A percentile compares a stretch with the other conserved stretches of the same genome.
These are phyloP conservation scores for Coelastrella sp. DNA, from an alignment of 139 green algal genomes.

Conservation along the genomic window DNA sequence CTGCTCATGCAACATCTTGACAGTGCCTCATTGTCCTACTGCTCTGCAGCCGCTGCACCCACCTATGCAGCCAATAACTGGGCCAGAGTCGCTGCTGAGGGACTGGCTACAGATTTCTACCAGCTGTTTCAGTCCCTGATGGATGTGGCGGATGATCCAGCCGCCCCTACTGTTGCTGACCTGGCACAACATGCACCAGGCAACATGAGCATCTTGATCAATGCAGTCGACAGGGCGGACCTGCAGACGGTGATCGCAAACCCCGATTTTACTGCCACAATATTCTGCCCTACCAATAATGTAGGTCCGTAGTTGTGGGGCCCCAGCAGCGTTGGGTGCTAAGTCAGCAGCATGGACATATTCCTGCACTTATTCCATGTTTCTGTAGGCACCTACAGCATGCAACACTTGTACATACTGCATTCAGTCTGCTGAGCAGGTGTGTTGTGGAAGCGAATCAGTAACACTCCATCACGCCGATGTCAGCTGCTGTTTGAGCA, in stretches of 20 bases:
- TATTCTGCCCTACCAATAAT: constrained; percentile 42
- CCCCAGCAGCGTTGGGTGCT: neutral
- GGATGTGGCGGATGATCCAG: neutral
- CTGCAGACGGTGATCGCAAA: constrained; percentile 27
- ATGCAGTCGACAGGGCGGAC: constrained; percentile 21
- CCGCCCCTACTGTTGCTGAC: constrained; percentile 41
- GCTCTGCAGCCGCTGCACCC: neutral
- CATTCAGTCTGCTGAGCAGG: too few species aligned
- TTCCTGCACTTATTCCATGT: too few species aligned
- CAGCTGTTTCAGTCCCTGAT: constrained; percentile 20
- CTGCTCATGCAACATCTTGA: too few species aligned
- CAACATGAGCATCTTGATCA: constrained; percentile 47
- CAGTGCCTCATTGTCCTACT: neutral
- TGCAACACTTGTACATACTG: too few species aligned
- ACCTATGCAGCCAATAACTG: neutral
- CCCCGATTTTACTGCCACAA: constrained; percentile 36
- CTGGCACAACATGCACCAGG: constrained; percentile 33
- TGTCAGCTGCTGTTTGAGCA: neutral
- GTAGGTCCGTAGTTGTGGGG: neutral
- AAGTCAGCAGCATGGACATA: neutral
- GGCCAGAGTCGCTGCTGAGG: neutral
- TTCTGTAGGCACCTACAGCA: too few species aligned
- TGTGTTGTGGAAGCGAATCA: too few species aligned
- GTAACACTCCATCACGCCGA: too few species aligned
- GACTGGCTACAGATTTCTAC: neutral